phyloP scores from a whole-genome alignment of 495 filamentous ascomycete species.

The Wilcoxina mikolae region DNA sequence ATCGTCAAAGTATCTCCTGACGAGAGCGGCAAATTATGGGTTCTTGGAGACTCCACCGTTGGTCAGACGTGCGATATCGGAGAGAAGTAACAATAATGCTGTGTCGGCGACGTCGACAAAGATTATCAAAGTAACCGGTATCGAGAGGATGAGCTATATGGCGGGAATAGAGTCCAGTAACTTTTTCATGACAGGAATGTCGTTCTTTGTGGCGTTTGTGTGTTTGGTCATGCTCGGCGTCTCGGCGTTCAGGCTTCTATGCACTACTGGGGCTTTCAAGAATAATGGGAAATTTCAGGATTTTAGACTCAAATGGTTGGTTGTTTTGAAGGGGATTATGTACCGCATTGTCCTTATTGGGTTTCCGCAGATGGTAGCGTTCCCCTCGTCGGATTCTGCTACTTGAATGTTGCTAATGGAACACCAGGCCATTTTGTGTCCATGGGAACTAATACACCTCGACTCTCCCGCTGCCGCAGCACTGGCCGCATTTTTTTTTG shows the following conservation, averaged over 20 bases:
- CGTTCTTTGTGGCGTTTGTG: constrained; percentile 56
- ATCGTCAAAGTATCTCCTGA: not conserved
- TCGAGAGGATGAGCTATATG: constrained; percentile 71
- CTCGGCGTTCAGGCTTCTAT: constrained; percentile 58
- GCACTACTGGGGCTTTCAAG: constrained; percentile 46
- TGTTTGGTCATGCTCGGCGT: constrained; percentile 41
- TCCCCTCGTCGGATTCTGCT: constrained; percentile 30
- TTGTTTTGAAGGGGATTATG: constrained; percentile 61
- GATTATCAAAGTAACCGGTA: constrained; percentile 53
- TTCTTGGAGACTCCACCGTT: constrained; percentile 12
- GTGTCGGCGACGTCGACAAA: constrained; percentile 24
- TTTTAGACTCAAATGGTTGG: constrained; percentile 60
- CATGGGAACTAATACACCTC: constrained; percentile 76
- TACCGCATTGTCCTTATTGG: constrained; percentile 52
- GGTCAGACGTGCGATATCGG: not conserved
- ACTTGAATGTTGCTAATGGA: constrained; percentile 34
- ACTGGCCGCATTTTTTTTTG: constrained; percentile 70
- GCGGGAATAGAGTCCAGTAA: constrained; percentile 75
- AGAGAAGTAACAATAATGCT: constrained; percentile 30
- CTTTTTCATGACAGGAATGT: constrained; percentile 77
- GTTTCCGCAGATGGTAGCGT: constrained; percentile 65
- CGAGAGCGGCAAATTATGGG: not conserved
- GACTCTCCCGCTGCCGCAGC: constrained; percentile 82
- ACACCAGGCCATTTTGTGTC: constrained; percentile 69
- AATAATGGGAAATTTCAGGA: constrained; percentile 76